phyloP scores from a whole-genome alignment of 805 yeast genomes.

The Candida rishiriensis region DNA sequence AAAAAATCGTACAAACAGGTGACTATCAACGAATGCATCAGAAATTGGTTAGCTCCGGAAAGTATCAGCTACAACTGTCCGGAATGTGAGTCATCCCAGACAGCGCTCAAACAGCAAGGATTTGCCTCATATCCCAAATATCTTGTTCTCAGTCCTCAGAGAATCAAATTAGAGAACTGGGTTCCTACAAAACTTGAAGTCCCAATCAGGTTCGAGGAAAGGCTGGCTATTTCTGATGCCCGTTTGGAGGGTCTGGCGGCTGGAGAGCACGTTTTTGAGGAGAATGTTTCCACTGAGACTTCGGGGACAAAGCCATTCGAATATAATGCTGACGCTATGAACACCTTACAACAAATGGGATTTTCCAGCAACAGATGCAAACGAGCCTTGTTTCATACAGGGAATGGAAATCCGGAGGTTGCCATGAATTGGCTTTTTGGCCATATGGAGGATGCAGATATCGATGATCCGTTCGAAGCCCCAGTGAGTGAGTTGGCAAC shows the following conservation, averaged over 20 bases:
- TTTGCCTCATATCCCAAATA: constrained; percentile 67
- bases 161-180: constrained; percentile 87
- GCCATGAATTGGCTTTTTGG: constrained; percentile 90
- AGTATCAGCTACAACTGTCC: constrained; percentile 61
- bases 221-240: constrained; percentile 41
- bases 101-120: constrained; percentile 39
- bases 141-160: constrained; percentile 66
- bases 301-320: constrained; percentile 30
- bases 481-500: constrained; percentile 14
- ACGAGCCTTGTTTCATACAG: constrained; percentile 69
- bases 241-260: constrained; percentile 37
- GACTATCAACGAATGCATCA: constrained; percentile 46
- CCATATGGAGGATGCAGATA: constrained; percentile 79
- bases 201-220: constrained; percentile 49
- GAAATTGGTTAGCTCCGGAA: constrained; percentile 43
- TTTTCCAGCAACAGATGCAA: constrained; percentile 63
- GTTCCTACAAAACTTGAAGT: constrained; percentile 78
- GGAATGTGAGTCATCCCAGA: constrained; percentile 37
- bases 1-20: constrained; percentile 45
- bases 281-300: constrained; percentile 29
- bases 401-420: constrained; percentile 56
- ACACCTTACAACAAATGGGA: constrained; percentile 75
- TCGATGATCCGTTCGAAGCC: constrained; percentile 57
- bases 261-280: constrained; percentile 37
- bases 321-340: constrained; percentile 54